phyloP scores from a whole-genome alignment of 2,329 filamentous ascomycete species.

The Penicillium frequentans region DNA sequence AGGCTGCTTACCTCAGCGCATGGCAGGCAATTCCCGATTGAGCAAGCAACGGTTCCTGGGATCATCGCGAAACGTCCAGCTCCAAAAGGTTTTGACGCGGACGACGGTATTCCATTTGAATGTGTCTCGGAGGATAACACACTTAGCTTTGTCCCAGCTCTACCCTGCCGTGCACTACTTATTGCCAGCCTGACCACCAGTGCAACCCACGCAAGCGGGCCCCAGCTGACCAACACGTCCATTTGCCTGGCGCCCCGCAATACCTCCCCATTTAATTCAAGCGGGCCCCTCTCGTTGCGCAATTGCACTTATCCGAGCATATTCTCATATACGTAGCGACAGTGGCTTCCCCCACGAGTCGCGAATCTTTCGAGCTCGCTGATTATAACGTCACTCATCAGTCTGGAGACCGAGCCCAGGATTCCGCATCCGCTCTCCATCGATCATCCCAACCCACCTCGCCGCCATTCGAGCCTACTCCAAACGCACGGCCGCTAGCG shows the following conservation, averaged over 20 bases:
- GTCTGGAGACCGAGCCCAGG: slow-evolving; percentile 2
- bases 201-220: slow-evolving; percentile 19
- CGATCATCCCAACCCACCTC: not conserved
- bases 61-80: slow-evolving; percentile 5
- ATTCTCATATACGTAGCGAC: slow-evolving; percentile 16
- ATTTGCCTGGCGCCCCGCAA: slow-evolving; percentile 16
- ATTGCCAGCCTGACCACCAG: slow-evolving; percentile 19
- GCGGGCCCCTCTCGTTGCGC: slow-evolving; percentile 6
- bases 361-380: slow-evolving; percentile 36
- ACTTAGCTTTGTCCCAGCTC: not conserved
- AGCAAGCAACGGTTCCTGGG: slow-evolving; percentile 16
- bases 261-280: slow-evolving; percentile 7
- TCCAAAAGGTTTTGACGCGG: not conserved
- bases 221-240: slow-evolving; percentile 16
- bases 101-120: not conserved
- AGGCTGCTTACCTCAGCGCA: slow-evolving; percentile 16
- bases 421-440: slow-evolving; percentile 8
- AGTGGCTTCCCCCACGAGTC: slow-evolving; percentile 24
- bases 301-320: slow-evolving; percentile 15
- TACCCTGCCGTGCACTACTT: slow-evolving; percentile 7
- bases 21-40: slow-evolving; percentile 10
- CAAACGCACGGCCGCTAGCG: slow-evolving; percentile 13
- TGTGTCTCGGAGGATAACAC: slow-evolving; percentile 8
- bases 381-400: slow-evolving; percentile 17
- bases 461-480: slow-evolving; percentile 7